These are phyloP conservation scores for Sugiyamaella mastotermitis DNA, from an alignment of 805 yeast species.

Conservation along the genomic window DNA sequence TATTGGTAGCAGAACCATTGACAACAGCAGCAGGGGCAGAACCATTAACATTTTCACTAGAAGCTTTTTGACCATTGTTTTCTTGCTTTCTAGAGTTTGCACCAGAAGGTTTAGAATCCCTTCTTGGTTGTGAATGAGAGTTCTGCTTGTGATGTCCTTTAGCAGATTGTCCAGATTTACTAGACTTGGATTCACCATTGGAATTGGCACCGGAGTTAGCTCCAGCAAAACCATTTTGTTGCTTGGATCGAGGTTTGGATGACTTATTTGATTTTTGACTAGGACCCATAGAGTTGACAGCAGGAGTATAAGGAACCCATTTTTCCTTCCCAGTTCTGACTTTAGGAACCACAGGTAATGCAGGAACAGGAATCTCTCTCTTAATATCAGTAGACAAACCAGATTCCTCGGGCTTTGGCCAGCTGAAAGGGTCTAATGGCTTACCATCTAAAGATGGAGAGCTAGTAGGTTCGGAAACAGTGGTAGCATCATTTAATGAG, in stretches of 20 bases:
- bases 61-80: conserved; percentile 19
- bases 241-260: conserved; percentile 6
- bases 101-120: no score
- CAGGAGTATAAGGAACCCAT: conserved; percentile 66
- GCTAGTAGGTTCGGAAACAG: background rate
- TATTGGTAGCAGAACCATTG: conserved; percentile 1
- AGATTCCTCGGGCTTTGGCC: conserved; percentile 23
- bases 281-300: conserved; percentile 35
- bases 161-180: no score
- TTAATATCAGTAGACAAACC: background rate
- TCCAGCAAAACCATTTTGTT: conserved; percentile 1
- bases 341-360: conserved; percentile 4
- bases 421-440: conserved; percentile 16
- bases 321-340: conserved; percentile 48
- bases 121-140: no score
- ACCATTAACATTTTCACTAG: conserved; percentile 5
- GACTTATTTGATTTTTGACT: conserved; percentile 22
- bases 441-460: background rate
- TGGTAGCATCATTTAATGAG: background rate
- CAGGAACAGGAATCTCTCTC: conserved; percentile 1
- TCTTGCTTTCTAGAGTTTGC: no score
- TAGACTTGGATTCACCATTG: no score
- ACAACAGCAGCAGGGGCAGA: conserved; percentile 1
- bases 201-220: conserved; percentile 11
- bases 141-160: no score